A percentile compares a stretch with the other conserved stretches of the same genome.
phyloP scores from a whole-genome alignment of 2,329 filamentous ascomycete genomes.

The Nemania abortiva region DNA sequence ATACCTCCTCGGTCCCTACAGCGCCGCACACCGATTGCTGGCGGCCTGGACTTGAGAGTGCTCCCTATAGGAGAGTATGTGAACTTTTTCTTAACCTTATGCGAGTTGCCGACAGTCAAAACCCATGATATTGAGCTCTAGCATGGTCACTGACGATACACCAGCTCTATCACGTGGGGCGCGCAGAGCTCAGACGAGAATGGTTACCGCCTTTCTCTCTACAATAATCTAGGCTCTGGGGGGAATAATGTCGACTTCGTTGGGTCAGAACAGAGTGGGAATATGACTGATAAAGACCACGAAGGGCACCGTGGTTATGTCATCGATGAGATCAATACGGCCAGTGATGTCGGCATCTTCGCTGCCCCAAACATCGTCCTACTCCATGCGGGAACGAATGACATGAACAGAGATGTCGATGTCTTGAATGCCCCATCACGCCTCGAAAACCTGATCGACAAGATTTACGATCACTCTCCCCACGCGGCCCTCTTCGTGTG shows the following conservation, averaged over 20 bases:
- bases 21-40: neutral
- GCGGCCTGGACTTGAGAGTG: constrained; percentile 9
- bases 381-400: constrained; percentile 21
- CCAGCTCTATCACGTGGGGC: constrained; percentile 19
- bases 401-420: neutral
- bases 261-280: neutral
- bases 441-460: constrained; percentile 8
- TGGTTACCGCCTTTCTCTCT: constrained; percentile 5
- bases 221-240: neutral
- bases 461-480: constrained; percentile 1
- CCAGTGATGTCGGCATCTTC: neutral
- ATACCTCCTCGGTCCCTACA: neutral
- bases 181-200: constrained; percentile 6
- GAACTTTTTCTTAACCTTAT: neutral
- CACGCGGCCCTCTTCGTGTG: constrained; percentile 9
- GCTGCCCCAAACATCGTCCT: constrained; percentile 13
- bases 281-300: neutral
- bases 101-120: neutral
- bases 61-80: constrained; percentile 24
- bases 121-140: neutral
- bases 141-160: neutral
- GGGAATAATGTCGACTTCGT: constrained; percentile 17
- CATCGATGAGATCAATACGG: constrained; percentile 2
- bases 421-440: constrained; percentile 1
- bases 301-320: constrained; percentile 17